phyloP scores from a whole-genome alignment of 805 yeast genomes.

The Isabelozyma rhagii region DNA sequence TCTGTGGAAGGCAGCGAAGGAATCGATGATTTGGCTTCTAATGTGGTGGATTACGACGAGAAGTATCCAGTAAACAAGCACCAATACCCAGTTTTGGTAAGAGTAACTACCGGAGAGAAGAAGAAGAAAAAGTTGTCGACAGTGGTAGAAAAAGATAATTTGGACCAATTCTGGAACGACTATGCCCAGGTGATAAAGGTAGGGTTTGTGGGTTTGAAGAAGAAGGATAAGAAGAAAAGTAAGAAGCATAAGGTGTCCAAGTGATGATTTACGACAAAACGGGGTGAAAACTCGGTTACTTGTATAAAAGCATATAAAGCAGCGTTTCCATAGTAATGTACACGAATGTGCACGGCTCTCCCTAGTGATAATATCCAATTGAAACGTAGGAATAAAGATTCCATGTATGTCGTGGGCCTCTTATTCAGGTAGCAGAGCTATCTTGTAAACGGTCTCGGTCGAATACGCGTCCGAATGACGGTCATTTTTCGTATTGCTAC shows the following conservation, averaged over 20 bases:
- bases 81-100: constrained; percentile 61
- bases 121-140: constrained; percentile 65
- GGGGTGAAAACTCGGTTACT: background rate
- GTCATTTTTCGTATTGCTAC: no score
- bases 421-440: no score
- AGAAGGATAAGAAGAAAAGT: constrained; percentile 72
- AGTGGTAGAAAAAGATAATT: constrained; percentile 55
- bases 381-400: no score
- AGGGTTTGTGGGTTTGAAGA: constrained; percentile 73
- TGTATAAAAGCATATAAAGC: no score
- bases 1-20: constrained; percentile 21
- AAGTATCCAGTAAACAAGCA: constrained; percentile 17
- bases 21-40: constrained; percentile 33
- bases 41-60: constrained; percentile 20
- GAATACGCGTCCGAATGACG: no score
- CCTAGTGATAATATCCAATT: no score
- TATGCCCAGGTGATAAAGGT: constrained; percentile 67
- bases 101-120: constrained; percentile 64
- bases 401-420: no score
- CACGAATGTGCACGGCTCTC: no score
- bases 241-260: constrained; percentile 44
- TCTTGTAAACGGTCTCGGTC: no score
- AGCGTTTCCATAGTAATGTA: no score
- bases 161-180: constrained; percentile 74
- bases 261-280: constrained; percentile 2